These are phyloP conservation scores for Sporothrix variecibatus DNA, from an alignment of 2,329 filamentous ascomycete genomes.

Conservation along the genomic window DNA sequence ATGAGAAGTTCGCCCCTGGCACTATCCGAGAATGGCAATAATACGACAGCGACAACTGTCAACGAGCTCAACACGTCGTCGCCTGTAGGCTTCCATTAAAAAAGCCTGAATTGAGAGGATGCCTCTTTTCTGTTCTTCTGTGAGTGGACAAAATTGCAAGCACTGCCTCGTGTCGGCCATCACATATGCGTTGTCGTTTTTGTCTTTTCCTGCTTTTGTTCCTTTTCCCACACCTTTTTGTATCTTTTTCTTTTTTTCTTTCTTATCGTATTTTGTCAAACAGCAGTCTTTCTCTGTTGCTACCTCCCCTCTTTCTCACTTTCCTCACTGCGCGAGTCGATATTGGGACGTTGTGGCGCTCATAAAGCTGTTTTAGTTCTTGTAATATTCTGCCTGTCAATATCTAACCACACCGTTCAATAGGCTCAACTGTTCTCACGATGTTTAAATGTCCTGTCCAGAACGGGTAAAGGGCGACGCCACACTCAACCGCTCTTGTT, in stretches of 20 bases:
- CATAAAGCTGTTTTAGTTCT: neutral
- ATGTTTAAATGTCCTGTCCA: neutral
- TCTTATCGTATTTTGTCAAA: neutral
- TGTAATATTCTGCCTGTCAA: neutral
- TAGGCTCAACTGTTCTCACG: neutral
- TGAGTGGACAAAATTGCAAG: neutral
- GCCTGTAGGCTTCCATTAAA: neutral
- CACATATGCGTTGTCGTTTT: neutral
- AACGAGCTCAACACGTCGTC: neutral
- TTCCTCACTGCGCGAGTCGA: neutral
- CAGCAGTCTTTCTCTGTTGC: neutral
- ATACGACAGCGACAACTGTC: neutral
- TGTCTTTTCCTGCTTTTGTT: neutral
- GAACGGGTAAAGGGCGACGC: neutral
- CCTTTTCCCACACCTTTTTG: neutral
- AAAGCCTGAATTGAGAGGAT: conserved; percentile 1
- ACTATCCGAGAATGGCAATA: neutral
- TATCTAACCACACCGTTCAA: neutral
- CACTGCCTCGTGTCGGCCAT: neutral
- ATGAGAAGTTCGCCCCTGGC: neutral
- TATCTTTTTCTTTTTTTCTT: neutral
- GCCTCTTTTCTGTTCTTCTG: neutral
- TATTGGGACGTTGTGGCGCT: neutral
- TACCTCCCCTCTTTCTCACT: neutral
- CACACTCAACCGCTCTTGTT: neutral